phyloP scores from a whole-genome alignment of 2,329 filamentous ascomycete genomes.

The Paecilomyces niveus region DNA sequence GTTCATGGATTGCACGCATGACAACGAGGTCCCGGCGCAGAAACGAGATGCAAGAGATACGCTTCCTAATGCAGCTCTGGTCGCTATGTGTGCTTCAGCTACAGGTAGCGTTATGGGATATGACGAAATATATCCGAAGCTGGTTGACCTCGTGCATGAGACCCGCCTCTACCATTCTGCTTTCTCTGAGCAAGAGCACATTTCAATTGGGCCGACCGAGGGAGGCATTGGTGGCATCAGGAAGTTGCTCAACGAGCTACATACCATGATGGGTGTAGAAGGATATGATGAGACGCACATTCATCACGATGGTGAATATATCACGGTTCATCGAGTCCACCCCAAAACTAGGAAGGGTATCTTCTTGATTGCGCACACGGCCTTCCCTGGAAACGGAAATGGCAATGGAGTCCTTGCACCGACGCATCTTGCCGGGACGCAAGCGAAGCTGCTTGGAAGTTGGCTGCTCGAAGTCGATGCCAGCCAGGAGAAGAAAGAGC shows the following conservation, averaged over 20 bases:
- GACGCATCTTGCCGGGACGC: conserved; percentile 74
- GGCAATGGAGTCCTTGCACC: conserved; percentile 74
- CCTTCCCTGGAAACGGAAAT: conserved; percentile 83
- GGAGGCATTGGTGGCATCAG: conserved; percentile 85
- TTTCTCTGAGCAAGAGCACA: conserved; percentile 54
- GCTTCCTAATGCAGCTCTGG: conserved; percentile 84
- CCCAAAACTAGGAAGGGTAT: conserved; percentile 88
- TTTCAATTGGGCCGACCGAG: conserved; percentile 57
- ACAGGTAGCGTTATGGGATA: conserved; percentile 97
- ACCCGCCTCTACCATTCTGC: conserved; percentile 73
- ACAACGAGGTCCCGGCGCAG: conserved; percentile 93
- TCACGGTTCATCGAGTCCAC: conserved; percentile 92
- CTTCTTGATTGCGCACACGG: conserved; percentile 92
- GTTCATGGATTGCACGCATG: conserved; percentile 99
- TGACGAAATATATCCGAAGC: conserved; percentile 87
- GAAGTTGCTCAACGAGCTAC: conserved; percentile 89
- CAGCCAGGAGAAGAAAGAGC: conserved; percentile 60
- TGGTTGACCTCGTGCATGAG: conserved; percentile 91
- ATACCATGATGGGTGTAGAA: conserved; percentile 91
- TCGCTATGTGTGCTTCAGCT: conserved; percentile 91
- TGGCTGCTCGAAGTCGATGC: conserved; percentile 88
- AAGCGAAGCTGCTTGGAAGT: conserved; percentile 76
- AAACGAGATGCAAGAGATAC: conserved; percentile 93
- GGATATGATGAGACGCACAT: conserved; percentile 93
- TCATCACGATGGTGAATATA: conserved; percentile 91